Base-by-base conservation (phyloP, 495 filamentous ascomycete species). In the Penicillium pulvis region DNA sequence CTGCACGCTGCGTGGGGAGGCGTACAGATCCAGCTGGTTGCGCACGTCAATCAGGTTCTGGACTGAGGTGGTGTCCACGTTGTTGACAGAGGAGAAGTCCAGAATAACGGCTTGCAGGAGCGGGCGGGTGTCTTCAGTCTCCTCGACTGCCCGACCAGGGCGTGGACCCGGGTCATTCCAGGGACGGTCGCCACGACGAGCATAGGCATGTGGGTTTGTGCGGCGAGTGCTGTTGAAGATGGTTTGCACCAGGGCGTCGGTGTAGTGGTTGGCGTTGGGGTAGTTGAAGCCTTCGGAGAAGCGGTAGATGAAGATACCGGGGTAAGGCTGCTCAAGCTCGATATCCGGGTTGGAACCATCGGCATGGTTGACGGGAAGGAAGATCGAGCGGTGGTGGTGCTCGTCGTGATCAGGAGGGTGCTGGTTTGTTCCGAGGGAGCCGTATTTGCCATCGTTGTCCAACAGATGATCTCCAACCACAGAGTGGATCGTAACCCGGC, bases 271-370 rank as follows among this genome's bases (percentile, higher is more conserved):
- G 31, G 91, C 92, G 64, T 96, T 98, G 58, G 93, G 91, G 65
- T 97, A 98, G 77, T 94, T 93, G 80, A 95, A 97, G 36, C 93
- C 92, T 77, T 98, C 94, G 4, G 91, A 87, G 76, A 98, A 98
- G 42, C 94, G 86, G 76, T 97, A 98, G 70, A 98, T 97, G 79
- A 98, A 98, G 64, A 98, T 86, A 57, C 94, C 94, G 0, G 94
- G 93, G 67, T 92, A 92, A 7, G 94, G 94, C 59, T 83, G 85
- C 56, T 88, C 77, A 9, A 96, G 77, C 4, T 90, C 83, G 55
- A 98, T 79, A 19, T 89, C 81, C 2, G 95, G 94, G 70, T 98
- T 98, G 14, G 90, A 92, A 47, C 94, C 94, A 69, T 98, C 94
- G 19, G 80, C 76, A 68, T 93, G 92, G 59, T 90, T 87, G 60